phyloP scores from a whole-genome alignment of 192 early-diverging fungal genomes.

The Geosiphon pyriformis region DNA sequence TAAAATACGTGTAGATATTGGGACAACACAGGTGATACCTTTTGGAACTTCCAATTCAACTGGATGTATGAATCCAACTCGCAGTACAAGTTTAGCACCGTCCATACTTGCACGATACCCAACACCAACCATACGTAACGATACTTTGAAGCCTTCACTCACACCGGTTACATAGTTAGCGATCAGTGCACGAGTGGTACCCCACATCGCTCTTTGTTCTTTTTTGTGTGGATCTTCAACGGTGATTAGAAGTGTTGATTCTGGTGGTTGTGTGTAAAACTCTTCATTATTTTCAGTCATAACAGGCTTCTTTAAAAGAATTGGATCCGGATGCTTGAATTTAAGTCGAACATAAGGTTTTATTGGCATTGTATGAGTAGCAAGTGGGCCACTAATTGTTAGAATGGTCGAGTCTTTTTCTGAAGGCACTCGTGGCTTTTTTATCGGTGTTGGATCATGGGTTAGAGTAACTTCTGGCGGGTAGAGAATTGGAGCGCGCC shows the following conservation, averaged over 20 bases:
- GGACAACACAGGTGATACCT: conserved; percentile 68
- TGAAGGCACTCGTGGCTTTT: conserved; percentile 54
- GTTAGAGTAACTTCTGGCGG: conserved; percentile 69
- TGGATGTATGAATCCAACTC: conserved; percentile 86
- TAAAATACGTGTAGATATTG: conserved; percentile 78
- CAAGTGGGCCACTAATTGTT: conserved; percentile 76
- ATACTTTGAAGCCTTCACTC: conserved; percentile 78
- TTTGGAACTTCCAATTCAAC: conserved; percentile 74
- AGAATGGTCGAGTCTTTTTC: conserved; percentile 61
- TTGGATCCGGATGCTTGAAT: conserved; percentile 21
- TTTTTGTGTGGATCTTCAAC: conserved; percentile 59
- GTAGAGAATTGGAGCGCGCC: conserved; percentile 68
- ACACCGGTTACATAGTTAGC: conserved; percentile 86
- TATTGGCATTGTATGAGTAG: conserved; percentile 71
- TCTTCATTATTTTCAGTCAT: conserved; percentile 18
- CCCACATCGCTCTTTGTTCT: conserved; percentile 92
- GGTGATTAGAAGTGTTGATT: conserved; percentile 43
- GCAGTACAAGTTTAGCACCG: conserved; percentile 59
- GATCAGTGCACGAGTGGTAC: conserved; percentile 87
- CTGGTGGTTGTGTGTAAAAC: conserved; percentile 19
- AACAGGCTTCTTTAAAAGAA: conserved; percentile 15
- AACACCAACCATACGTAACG: conserved; percentile 85
- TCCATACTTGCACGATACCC: conserved; percentile 90
- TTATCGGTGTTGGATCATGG: conserved; percentile 59
- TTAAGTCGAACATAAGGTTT: conserved; percentile 70